These are phyloP conservation scores for Suaeda aralocaspica DNA, from an alignment of 148 eudicot species.

Conservation along the genomic window DNA sequence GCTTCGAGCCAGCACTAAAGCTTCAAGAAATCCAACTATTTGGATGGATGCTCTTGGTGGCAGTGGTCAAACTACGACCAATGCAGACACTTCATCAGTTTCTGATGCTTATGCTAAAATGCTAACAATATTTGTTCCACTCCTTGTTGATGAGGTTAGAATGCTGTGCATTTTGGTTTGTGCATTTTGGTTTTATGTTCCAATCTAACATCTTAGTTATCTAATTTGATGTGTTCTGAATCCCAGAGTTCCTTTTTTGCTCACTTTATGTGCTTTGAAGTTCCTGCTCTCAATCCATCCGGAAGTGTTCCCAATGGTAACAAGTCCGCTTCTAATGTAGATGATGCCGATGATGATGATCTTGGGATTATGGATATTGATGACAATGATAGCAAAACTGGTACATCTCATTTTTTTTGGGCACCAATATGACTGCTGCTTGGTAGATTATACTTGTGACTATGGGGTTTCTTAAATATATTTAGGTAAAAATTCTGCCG, in stretches of 20 bases:
- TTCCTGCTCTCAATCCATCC: slow-evolving; percentile 77
- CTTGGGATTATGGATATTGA: slow-evolving; percentile 87
- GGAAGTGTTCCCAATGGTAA: slow-evolving; percentile 53
- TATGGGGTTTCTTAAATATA: neutral
- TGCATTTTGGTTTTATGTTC: slow-evolving; percentile 9
- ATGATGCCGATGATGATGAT: slow-evolving; percentile 65
- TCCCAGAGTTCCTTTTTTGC: slow-evolving; percentile 93
- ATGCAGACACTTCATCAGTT: slow-evolving; percentile 83
- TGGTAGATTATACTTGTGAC: neutral
- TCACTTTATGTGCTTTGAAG: slow-evolving; percentile 97
- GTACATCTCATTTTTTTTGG: too few relatives aligned
- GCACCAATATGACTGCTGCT: too few relatives aligned
- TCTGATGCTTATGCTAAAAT: slow-evolving; percentile 92
- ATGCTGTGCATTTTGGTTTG: slow-evolving; percentile 5
- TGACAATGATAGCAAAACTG: slow-evolving; percentile 61
- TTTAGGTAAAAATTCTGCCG: slow-evolving; percentile 34
- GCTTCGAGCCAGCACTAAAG: slow-evolving; percentile 91
- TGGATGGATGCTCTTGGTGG: slow-evolving; percentile 86
- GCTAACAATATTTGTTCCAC: slow-evolving; percentile 86
- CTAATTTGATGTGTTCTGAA: slow-evolving; percentile 21
- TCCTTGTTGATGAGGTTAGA: slow-evolving; percentile 88
- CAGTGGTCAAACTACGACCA: slow-evolving; percentile 60
- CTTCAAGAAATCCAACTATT: slow-evolving; percentile 70
- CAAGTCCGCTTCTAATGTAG: slow-evolving; percentile 43
- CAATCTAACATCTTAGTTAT: neutral